Conservation (phyloP, 345 rosid genomes). For the Acer saccharum region DNA sequence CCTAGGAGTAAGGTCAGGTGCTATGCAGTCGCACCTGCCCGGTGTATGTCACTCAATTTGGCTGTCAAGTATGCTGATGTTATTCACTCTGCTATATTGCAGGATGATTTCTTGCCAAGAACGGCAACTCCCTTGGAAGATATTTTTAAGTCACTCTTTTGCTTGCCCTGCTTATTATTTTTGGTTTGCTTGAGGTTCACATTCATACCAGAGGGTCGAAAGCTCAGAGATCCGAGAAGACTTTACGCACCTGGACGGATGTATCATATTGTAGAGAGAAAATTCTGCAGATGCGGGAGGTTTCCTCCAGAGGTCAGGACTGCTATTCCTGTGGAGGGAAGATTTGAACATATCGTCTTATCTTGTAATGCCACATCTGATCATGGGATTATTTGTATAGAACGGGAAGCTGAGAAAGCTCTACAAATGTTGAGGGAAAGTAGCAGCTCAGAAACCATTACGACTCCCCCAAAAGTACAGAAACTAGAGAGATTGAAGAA, state of each 20-base stretch:
- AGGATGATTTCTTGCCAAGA: constrained; percentile 99
- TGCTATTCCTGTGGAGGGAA: constrained; percentile 97
- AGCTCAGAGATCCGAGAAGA: constrained; percentile 83
- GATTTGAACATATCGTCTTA: constrained; percentile 91
- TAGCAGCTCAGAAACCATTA: constrained; percentile 39
- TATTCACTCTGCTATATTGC: constrained; percentile 75
- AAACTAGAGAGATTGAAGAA: constrained; percentile 67
- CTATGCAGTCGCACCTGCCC: constrained; percentile 85
- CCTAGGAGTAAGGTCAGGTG: constrained; percentile 68
- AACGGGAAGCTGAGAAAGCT: constrained; percentile 81
- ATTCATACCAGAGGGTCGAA: constrained; percentile 85
- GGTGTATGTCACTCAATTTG: constrained; percentile 95
- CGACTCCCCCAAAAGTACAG: constrained; percentile 67
- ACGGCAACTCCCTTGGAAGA: constrained; percentile 94
- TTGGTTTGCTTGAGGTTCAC: constrained; percentile 93
- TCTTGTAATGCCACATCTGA: constrained; percentile 89
- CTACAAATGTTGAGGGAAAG: constrained; percentile 52
- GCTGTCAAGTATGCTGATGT: constrained; percentile 98
- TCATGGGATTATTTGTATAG: constrained; percentile 90
- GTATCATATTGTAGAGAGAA: constrained; percentile 91
- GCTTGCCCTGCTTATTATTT: constrained; percentile 95
- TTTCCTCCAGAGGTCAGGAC: constrained; percentile 96
- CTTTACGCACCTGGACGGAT: constrained; percentile 95
- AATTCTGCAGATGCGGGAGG: constrained; percentile 99
- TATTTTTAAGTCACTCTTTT: constrained; percentile 82